phyloP scores from a whole-genome alignment of 2,329 filamentous ascomycete genomes.

The Didymella segeticola region DNA sequence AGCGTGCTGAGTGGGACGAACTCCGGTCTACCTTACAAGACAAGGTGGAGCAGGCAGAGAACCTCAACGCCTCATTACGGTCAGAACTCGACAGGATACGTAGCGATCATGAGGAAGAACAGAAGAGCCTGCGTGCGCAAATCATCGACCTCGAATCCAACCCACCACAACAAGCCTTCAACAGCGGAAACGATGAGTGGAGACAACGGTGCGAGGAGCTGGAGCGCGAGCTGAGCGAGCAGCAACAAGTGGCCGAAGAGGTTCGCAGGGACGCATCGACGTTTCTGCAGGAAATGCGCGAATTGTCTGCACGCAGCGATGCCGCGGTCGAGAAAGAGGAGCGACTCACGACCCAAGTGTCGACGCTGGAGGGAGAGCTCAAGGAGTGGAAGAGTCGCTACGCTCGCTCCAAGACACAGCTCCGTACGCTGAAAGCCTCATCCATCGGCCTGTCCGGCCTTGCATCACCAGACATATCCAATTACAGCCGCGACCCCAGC shows the following conservation, averaged over 20 bases:
- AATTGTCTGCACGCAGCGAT: slow-evolving; percentile 80
- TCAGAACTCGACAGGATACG: slow-evolving; percentile 78
- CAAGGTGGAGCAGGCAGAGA: slow-evolving; percentile 76
- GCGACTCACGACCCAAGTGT: slow-evolving; percentile 75
- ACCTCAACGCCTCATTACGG: slow-evolving; percentile 79
- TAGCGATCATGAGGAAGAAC: slow-evolving; percentile 69
- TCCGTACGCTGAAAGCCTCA: slow-evolving; percentile 79
- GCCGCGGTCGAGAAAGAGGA: slow-evolving; percentile 83
- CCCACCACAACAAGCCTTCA: slow-evolving; percentile 29
- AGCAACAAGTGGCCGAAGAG: slow-evolving; percentile 84
- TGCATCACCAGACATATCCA: slow-evolving; percentile 64
- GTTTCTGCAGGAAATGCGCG: slow-evolving; percentile 88
- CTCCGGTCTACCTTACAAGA: slow-evolving; percentile 72
- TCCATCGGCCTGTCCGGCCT: slow-evolving; percentile 76
- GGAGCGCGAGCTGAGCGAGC: slow-evolving; percentile 72
- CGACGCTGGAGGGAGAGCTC: slow-evolving; percentile 80
- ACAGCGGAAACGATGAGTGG: slow-evolving; percentile 41
- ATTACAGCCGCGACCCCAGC: slow-evolving; percentile 68
- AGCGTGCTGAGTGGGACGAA: slow-evolving; percentile 75
- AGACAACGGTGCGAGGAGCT: slow-evolving; percentile 50
- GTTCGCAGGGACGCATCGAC: slow-evolving; percentile 83
- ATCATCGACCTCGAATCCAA: slow-evolving; percentile 59
- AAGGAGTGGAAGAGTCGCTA: slow-evolving; percentile 92
- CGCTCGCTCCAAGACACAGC: slow-evolving; percentile 83
- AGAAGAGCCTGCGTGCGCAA: slow-evolving; percentile 68